Evolutionary conservation across 2,329 filamentous ascomycete species (phyloP).

Genomic region (Phyllosticta paracitricarpa): DNA sequence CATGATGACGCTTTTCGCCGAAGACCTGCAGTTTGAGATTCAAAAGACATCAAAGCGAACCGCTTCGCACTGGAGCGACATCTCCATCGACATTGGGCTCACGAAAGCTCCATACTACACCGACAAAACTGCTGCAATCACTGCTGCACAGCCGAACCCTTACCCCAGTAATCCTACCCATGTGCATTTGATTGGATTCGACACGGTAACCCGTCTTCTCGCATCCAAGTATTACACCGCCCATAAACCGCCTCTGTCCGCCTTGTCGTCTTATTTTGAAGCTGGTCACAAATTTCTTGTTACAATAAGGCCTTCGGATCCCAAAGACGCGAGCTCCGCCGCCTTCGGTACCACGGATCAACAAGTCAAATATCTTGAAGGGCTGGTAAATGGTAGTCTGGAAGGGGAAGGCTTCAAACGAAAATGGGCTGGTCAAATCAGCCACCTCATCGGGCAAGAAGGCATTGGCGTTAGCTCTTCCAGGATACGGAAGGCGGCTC

Average conservation of each 20-base stretch:
- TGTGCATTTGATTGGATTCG: constrained; percentile 63
- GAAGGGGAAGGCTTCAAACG: constrained; percentile 44
- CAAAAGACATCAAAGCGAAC: not conserved
- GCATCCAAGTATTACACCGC: constrained; percentile 60
- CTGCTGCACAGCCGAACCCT: constrained; percentile 23
- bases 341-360: constrained; percentile 48
- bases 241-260: constrained; percentile 37
- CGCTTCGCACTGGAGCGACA: constrained; percentile 9
- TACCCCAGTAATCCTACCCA: constrained; percentile 38
- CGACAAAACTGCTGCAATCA: constrained; percentile 56
- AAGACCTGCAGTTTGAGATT: constrained; percentile 34
- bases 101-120: constrained; percentile 66
- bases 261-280: constrained; percentile 54
- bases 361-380: constrained; percentile 46
- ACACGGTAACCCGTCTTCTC: constrained; percentile 64
- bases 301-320: constrained; percentile 44
- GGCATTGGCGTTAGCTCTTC: constrained; percentile 45
- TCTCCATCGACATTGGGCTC: constrained; percentile 54
- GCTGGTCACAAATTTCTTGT: constrained; percentile 51
- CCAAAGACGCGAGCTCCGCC: constrained; percentile 33
- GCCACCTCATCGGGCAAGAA: constrained; percentile 2
- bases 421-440: constrained; percentile 35
- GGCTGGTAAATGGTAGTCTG: constrained; percentile 38
- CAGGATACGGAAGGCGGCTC: constrained; percentile 49
- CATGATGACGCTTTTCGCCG: constrained; percentile 62